Evolutionary conservation across 2,329 filamentous ascomycete species (phyloP), one percentile per base, ranked within the genome.

Genomic region (Cytospora leucostoma): DNA sequence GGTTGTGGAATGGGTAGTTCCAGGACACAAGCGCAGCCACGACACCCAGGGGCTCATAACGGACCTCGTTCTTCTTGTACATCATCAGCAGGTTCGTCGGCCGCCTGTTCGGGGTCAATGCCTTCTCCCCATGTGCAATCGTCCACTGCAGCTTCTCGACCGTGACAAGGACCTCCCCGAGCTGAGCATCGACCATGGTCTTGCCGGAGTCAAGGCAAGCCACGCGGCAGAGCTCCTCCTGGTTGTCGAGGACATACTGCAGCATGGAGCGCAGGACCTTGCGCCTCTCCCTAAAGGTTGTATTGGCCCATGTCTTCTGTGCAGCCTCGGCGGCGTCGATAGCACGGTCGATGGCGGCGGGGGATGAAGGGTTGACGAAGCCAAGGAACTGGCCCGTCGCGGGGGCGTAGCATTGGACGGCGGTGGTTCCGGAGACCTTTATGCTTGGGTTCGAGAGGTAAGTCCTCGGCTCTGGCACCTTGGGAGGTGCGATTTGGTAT

Each of bases 1-100:
- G 62, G 77, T 99, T 99, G 79, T 99, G 95, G 76, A 98, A 96
- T 52, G 92, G 88, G 74, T 93, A 98, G 79, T 99, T 99, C 95
- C 95, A 99, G 73, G 91, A 95, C 51, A 99, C 92, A 59, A 94
- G 89, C 19, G 95, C 94, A 12, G 92, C 89, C 7, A 99, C 91
- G 40, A 99, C 92, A 17, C 95, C 95, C 21, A 98, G 80, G 15
- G 95, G 94, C 76, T 99, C 93, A 76, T 96, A 99, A 56, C 85
- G 80, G 34, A 99, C 93, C 66, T 88, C 89, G 73, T 97, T 97
- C 74, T 85, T 87, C 83, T 99, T 99, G 78, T 98, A 97, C 77
- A 88, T 86, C 92, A 99, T 96, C 67, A 99, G 84, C 53, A 97
- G 82, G 75, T 96, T 97, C 1, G 93, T 96, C 6, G 93, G 92